Conservation (phyloP, 2,329 filamentous ascomycete species). For the Trichoderma brevicompactum region DNA sequence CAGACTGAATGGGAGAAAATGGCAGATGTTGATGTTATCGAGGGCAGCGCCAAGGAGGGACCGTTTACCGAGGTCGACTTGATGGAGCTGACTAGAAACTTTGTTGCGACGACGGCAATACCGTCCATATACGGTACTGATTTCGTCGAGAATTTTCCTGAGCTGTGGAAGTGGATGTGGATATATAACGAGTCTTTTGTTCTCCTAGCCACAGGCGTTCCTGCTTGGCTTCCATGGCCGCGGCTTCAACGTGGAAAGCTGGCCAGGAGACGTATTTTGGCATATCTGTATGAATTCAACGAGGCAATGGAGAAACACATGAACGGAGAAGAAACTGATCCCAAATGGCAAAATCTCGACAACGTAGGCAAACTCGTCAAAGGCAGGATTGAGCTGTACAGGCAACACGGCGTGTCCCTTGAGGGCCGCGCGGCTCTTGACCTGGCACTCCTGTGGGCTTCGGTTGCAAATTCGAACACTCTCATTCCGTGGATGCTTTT, state of each 20-base stretch:
- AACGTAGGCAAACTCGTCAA: slow-evolving; percentile 43
- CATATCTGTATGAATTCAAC: slow-evolving; percentile 42
- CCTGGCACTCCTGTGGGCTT: slow-evolving; percentile 44
- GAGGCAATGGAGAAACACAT: slow-evolving; percentile 43
- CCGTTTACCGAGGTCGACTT: slow-evolving; percentile 43
- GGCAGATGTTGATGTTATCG: slow-evolving; percentile 41
- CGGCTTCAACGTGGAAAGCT: slow-evolving; percentile 40
- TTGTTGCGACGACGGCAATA: slow-evolving; percentile 43
- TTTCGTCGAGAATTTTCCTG: slow-evolving; percentile 48
- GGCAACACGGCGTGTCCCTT: slow-evolving; percentile 38
- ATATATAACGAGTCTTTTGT: slow-evolving; percentile 43
- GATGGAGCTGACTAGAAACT: slow-evolving; percentile 43
- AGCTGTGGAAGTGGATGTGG: slow-evolving; percentile 47
- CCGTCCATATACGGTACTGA: slow-evolving; percentile 46
- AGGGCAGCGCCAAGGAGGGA: slow-evolving; percentile 34
- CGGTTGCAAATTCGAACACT: slow-evolving; percentile 46
- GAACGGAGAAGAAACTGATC: slow-evolving; percentile 40
- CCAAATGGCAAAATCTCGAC: slow-evolving; percentile 45
- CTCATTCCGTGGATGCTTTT: slow-evolving; percentile 49
- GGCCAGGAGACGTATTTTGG: slow-evolving; percentile 39
- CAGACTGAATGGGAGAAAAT: slow-evolving; percentile 47
- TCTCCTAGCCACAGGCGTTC: slow-evolving; percentile 39
- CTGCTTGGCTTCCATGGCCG: slow-evolving; percentile 42
- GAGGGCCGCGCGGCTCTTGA: slow-evolving; percentile 43
- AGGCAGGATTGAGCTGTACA: slow-evolving; percentile 39